Conservation (phyloP, 441 rosid genomes). For the Populus hybrid region DNA sequence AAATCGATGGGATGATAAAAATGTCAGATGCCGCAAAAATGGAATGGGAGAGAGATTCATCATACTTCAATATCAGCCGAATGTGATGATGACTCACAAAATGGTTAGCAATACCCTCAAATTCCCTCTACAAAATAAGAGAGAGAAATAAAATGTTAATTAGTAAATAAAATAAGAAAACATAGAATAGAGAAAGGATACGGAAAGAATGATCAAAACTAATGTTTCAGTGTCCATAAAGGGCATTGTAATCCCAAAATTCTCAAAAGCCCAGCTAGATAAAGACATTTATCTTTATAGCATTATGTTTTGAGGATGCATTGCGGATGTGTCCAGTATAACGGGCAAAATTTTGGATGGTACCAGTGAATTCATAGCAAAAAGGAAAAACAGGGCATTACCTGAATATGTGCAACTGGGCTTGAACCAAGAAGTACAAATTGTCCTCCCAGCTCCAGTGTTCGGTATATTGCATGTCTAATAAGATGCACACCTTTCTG, state of each 20-base stretch:
- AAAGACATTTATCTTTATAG: background rate
- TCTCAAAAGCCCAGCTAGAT: background rate
- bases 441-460: slow-evolving; percentile 94
- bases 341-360: background rate
- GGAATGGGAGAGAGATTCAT: slow-evolving; percentile 79
- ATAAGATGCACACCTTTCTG: slow-evolving; percentile 97
- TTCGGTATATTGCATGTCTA: slow-evolving; percentile 86
- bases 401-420: slow-evolving; percentile 98
- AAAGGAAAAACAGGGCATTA: slow-evolving; percentile 15
- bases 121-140: slow-evolving; percentile 60
- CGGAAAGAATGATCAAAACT: background rate
- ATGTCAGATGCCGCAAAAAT: slow-evolving; percentile 90
- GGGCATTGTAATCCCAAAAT: background rate
- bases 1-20: slow-evolving; percentile 89
- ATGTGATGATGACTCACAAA: slow-evolving; percentile 63
- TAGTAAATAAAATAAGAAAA: slow-evolving; percentile 2
- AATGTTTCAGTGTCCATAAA: background rate
- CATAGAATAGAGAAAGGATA: slow-evolving; percentile 1
- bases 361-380: background rate
- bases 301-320: background rate
- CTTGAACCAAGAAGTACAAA: slow-evolving; percentile 95
- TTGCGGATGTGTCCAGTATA: background rate
- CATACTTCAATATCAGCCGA: slow-evolving; percentile 78
- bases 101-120: slow-evolving; percentile 76
- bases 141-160: background rate